Evolutionary conservation across 2,329 filamentous ascomycete species (phyloP).

Genomic region (Cordyceps fumosorosea): DNA sequence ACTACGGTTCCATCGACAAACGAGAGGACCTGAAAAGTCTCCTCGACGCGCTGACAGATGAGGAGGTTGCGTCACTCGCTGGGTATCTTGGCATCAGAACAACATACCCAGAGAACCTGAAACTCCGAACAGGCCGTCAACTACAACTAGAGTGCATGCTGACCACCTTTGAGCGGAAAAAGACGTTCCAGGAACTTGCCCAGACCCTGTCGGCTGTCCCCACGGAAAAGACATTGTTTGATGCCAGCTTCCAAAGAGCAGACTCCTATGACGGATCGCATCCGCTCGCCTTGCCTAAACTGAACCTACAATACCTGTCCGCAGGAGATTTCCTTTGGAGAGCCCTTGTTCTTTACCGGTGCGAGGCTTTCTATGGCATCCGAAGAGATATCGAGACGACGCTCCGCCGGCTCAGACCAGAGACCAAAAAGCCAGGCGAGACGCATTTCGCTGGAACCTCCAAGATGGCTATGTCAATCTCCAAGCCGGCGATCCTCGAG

Average conservation of each 20-base stretch:
- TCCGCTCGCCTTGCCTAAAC: constrained; percentile 83
- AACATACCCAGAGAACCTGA: constrained; percentile 67
- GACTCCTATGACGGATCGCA: constrained; percentile 82
- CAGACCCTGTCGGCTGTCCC: constrained; percentile 70
- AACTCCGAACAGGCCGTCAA: constrained; percentile 55
- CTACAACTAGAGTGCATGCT: constrained; percentile 68
- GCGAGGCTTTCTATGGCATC: constrained; percentile 89
- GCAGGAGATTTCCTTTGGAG: constrained; percentile 97
- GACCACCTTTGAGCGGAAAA: constrained; percentile 66
- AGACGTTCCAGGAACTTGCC: constrained; percentile 75
- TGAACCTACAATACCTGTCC: constrained; percentile 93
- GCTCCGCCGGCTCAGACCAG: constrained; percentile 71
- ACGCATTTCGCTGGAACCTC: constrained; percentile 77
- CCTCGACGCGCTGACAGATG: constrained; percentile 64
- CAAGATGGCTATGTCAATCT: constrained; percentile 84
- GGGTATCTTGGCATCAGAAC: constrained; percentile 69
- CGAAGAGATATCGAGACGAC: constrained; percentile 83
- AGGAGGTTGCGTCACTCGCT: constrained; percentile 66
- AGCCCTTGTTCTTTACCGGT: constrained; percentile 80
- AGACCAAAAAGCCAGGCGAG: constrained; percentile 55
- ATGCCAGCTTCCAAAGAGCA: constrained; percentile 68
- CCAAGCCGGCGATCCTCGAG: constrained; percentile 80
- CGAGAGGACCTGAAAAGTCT: constrained; percentile 72
- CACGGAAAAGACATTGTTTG: constrained; percentile 76
- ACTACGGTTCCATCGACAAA: constrained; percentile 82